Conservation (phyloP, 75 land plant genomes). For the Adiantum capillusveneris region DNA sequence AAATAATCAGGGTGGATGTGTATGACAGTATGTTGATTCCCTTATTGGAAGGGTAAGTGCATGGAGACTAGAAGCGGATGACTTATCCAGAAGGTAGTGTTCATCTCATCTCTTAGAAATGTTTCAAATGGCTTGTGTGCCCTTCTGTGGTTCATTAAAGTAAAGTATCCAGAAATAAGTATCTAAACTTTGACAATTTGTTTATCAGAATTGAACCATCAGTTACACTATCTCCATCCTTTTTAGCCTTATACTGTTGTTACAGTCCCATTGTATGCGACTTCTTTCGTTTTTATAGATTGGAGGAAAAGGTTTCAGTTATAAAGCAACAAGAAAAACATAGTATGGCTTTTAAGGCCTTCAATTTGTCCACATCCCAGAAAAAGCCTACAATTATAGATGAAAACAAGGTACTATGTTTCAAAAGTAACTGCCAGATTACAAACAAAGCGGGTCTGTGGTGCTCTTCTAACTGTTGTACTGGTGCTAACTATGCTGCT, state of each 20-base stretch:
- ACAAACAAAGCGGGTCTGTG: no score
- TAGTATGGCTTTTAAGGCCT: conserved; percentile 3
- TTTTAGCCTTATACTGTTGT: no score
- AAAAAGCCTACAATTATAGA: background rate
- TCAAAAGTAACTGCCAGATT: no score
- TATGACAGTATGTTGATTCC: conserved; percentile 12
- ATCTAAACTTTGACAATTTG: no score
- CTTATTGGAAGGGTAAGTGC: background rate
- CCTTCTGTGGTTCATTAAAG: no score
- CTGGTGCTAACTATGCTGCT: no score
- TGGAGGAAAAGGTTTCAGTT: background rate
- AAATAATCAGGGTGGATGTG: background rate
- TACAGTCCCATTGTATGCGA: no score
- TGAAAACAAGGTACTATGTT: background rate
- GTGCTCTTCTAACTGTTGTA: no score
- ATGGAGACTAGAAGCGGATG: conserved; percentile 8
- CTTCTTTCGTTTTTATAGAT: background rate
- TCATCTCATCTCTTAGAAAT: background rate
- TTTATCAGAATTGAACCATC: no score
- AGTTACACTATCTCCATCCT: no score
- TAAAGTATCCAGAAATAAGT: no score
- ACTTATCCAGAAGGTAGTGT: conserved; percentile 7
- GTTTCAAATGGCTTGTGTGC: no score
- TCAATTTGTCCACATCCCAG: conserved; percentile 8
- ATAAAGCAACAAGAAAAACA: background rate